Conservation (phyloP, 768 basidiomycete species). For the Obba rivulosa region DNA sequence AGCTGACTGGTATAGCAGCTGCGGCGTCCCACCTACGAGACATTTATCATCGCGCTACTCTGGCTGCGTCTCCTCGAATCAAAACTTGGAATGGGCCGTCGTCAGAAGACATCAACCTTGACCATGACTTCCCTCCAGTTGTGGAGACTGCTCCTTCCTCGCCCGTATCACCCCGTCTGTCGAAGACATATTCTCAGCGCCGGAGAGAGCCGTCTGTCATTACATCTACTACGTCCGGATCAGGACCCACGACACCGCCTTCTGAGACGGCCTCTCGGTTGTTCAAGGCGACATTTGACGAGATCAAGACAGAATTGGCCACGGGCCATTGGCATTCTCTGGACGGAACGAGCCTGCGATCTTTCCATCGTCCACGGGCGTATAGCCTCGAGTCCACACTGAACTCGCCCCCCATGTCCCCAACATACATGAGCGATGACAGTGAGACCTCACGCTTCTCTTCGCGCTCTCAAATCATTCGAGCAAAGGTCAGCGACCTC, state of each 20-base stretch:
- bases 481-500: conserved; percentile 59
- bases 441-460: conserved; percentile 27
- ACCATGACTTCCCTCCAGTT: conserved; percentile 4
- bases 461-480: conserved; percentile 54
- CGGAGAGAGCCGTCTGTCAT: conserved; percentile 22
- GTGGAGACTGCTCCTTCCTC: background rate
- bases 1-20: conserved; percentile 79
- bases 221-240: background rate
- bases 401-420: conserved; percentile 9
- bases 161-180: background rate
- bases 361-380: conserved; percentile 24
- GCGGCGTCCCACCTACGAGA: conserved; percentile 81
- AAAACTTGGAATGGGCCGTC: conserved; percentile 34
- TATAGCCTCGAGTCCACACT: conserved; percentile 27
- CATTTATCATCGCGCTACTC: conserved; percentile 36
- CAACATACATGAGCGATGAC: conserved; percentile 8
- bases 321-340: conserved; percentile 36
- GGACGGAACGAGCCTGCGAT: conserved; percentile 23
- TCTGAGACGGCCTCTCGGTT: conserved; percentile 53
- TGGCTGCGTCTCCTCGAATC: conserved; percentile 16
- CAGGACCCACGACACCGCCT: conserved; percentile 37
- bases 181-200: background rate
- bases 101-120: conserved; percentile 8
- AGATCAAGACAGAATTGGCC: conserved; percentile 81
- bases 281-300: conserved; percentile 78